Evolutionary conservation across 2,329 filamentous ascomycete genomes (phyloP).

Genomic region (Biscogniauxia mediterranea): DNA sequence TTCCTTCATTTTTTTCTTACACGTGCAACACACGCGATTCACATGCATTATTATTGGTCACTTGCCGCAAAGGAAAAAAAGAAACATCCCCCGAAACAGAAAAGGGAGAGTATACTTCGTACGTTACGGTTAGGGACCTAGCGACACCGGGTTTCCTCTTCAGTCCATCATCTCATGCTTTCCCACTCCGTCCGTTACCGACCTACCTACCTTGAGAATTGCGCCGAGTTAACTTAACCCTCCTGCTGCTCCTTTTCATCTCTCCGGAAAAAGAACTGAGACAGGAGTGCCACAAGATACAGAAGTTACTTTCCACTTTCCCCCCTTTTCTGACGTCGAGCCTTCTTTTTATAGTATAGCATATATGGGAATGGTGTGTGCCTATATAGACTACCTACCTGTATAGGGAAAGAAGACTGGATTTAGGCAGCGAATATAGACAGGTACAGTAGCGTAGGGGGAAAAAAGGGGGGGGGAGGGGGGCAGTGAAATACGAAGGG

Average conservation of each 20-base stretch:
- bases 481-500: background rate
- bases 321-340: background rate
- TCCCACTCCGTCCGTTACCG: too few species aligned
- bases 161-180: background rate
- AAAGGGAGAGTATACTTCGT: background rate
- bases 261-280: background rate
- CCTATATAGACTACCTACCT: background rate
- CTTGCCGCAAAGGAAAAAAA: background rate
- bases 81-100: too few species aligned
- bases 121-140: background rate
- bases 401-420: background rate
- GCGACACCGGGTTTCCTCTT: background rate
- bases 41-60: background rate
- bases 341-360: background rate
- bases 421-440: background rate
- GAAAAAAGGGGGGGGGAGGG: background rate
- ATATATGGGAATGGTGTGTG: background rate
- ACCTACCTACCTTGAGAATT: background rate
- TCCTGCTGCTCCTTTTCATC: background rate
- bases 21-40: background rate
- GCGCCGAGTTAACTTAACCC: background rate
- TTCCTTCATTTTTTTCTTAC: background rate
- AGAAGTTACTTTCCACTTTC: background rate
- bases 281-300: background rate
- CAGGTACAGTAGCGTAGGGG: background rate